Conservation (phyloP, 2,329 filamentous ascomycete genomes). For the Verticillium klebahnii region DNA sequence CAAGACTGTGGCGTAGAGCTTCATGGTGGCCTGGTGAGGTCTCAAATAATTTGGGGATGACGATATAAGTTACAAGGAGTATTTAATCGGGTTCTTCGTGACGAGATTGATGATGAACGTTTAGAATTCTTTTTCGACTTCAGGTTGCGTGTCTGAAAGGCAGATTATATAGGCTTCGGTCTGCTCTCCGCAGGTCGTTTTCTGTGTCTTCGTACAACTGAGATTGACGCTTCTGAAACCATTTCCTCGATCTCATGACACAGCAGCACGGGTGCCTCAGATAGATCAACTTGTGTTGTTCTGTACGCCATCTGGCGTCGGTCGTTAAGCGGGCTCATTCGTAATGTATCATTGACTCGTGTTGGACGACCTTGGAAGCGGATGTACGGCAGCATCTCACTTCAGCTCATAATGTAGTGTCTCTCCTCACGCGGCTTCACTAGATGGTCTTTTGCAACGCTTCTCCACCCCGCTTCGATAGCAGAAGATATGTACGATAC, state of each 20-base stretch:
- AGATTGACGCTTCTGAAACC: no score
- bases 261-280: no score
- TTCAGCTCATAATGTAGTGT: not conserved
- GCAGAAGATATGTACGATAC: no score
- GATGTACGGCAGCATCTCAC: not conserved
- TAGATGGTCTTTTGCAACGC: not conserved
- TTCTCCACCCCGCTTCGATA: not conserved
- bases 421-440: not conserved
- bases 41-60: not conserved
- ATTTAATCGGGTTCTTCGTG: not conserved
- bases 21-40: not conserved
- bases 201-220: no score
- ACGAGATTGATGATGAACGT: no score
- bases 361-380: not conserved
- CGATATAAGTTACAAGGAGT: not conserved
- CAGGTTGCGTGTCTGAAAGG: no score
- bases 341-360: not conserved
- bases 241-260: not conserved
- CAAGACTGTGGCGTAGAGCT: not conserved
- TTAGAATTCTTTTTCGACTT: no score
- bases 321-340: not conserved
- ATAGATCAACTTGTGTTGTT: no score
- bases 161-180: no score
- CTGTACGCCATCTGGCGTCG: no score
- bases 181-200: no score